Evolutionary conservation across 331 rosid genomes (phyloP).

Genomic region (Acacia pycnantha): DNA sequence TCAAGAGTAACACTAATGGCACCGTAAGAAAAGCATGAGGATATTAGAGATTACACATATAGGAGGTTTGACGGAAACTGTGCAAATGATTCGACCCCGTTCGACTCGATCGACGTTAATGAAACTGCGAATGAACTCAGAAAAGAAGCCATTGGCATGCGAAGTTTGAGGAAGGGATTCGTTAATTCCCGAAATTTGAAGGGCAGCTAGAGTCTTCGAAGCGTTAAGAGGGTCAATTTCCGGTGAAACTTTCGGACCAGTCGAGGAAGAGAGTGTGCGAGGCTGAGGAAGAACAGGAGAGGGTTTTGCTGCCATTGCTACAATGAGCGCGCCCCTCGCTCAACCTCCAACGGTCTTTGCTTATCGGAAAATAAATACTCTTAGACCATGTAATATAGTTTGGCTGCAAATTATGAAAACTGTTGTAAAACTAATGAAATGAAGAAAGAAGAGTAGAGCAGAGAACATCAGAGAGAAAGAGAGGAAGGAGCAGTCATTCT

Average conservation of each 20-base stretch:
- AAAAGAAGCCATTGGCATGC: constrained; percentile 37
- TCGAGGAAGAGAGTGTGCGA: background rate
- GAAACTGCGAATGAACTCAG: constrained; percentile 36
- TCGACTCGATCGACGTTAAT: constrained; percentile 38
- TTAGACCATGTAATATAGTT: no score
- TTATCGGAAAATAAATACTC: no score
- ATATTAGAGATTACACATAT: constrained; percentile 33
- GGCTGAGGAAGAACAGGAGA: background rate
- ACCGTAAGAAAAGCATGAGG: background rate
- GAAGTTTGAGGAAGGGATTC: constrained; percentile 42
- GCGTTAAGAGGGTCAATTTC: constrained; percentile 25
- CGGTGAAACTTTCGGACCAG: constrained; percentile 15
- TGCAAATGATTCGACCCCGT: constrained; percentile 57
- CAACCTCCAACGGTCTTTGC: background rate
- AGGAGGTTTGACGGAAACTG: constrained; percentile 49
- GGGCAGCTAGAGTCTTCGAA: background rate
- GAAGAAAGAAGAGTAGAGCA: no score
- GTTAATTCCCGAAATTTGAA: constrained; percentile 19
- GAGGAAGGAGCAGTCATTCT: no score
- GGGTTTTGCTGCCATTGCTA: constrained; percentile 13
- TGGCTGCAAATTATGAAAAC: no score
- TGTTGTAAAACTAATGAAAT: no score
- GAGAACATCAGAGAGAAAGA: no score
- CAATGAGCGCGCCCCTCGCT: background rate
- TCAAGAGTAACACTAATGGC: background rate